phyloP scores from a whole-genome alignment of 2,329 filamentous ascomycete species.

The Sporothrix curviconia region DNA sequence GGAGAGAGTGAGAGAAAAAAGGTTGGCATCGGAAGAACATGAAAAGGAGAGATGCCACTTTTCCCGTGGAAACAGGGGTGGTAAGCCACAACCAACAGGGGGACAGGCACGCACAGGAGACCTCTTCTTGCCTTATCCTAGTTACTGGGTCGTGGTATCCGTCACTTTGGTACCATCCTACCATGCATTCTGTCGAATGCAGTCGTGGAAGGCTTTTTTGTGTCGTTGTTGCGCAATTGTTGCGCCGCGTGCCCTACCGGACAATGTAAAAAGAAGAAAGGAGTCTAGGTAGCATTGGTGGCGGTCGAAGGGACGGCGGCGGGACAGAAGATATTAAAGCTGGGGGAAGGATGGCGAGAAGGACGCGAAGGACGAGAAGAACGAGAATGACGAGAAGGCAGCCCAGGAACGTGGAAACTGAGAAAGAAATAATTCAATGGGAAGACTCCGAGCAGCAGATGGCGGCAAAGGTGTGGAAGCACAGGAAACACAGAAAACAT shows the following conservation, averaged over 20 bases:
- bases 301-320: not conserved
- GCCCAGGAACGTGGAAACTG: not conserved
- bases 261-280: not conserved
- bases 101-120: not conserved
- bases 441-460: not conserved
- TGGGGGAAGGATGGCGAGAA: not conserved
- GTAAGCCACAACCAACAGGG: not conserved
- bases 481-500: not conserved
- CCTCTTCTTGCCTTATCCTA: no score
- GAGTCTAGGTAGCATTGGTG: not conserved
- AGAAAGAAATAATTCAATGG: not conserved
- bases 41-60: not conserved
- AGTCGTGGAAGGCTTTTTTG: not conserved
- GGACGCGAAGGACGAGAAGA: not conserved
- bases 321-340: not conserved
- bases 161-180: not conserved
- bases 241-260: not conserved
- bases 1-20: not conserved
- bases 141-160: not conserved
- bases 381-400: not conserved
- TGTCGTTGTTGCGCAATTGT: not conserved
- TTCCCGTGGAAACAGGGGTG: not conserved
- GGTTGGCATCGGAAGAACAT: not conserved
- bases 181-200: not conserved
- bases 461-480: not conserved